Evolutionary conservation across 2,329 filamentous ascomycete species (phyloP), one percentile per base, ranked within the genome.

Genomic region (Sclerotinia spermophila): DNA sequence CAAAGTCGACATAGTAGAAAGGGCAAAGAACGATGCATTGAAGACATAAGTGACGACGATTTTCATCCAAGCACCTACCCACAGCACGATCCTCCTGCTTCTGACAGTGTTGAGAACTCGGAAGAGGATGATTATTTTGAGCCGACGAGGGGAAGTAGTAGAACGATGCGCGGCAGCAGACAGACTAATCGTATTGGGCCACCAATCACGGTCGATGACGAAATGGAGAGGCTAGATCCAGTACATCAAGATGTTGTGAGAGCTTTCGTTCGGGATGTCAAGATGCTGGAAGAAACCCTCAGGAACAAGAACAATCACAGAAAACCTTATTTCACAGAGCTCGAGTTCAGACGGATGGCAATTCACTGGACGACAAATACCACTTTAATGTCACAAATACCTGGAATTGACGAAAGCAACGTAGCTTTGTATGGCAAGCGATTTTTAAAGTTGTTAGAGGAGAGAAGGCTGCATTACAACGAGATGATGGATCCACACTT

Each of bases 311-410:
- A 87, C 66, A 82, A 83, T 6, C 80, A 91, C 44, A 82, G 83
- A 33, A 84, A 86, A 5, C 84, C 85, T 4, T 82, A 90, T 0
- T 96, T 96, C 78, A 89, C 88, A 0, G 90, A 93, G 72, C 84
- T 84, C 33, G 84, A 92, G 21, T 85, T 94, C 66, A 87, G 89
- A 48, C 86, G 90, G 74, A 94, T 96, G 90, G 90, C 87, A 19
- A 87, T 93, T 65, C 81, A 84, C 45, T 91, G 91, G 83, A 92
- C 91, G 0, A 84, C 82, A 11, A 87, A 83, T 13, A 76, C 87
- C 15, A 84, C 86, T 24, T 82, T 88, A 71, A 91, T 96, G 88
- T 82, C 81, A 44, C 79, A 80, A 13, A 91, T 95, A 64, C 84
- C 84, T 0, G 86, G 85, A 15, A 90, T 94, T 71, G 85, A 90